Evolutionary conservation across 805 yeast genomes (phyloP).

Genomic region (Candida oleophila): DNA sequence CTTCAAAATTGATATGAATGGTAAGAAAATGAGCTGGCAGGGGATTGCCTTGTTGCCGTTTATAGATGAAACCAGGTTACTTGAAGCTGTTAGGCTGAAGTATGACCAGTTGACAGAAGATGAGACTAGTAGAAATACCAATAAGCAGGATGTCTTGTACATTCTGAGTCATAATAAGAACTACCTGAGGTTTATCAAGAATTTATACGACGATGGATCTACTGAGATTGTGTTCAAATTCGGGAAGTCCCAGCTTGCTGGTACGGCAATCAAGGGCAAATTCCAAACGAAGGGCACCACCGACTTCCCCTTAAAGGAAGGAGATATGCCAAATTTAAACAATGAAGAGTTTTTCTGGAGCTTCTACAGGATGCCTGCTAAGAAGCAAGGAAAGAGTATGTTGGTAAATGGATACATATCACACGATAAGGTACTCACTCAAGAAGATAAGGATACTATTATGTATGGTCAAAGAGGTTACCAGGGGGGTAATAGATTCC

Average conservation of each 20-base stretch:
- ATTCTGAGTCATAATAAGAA: slow-evolving; percentile 63
- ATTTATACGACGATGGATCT: slow-evolving; percentile 38
- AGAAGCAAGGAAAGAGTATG: slow-evolving; percentile 73
- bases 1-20: slow-evolving; percentile 91
- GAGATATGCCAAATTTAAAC: slow-evolving; percentile 44
- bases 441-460: slow-evolving; percentile 66
- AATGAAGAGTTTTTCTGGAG: slow-evolving; percentile 42
- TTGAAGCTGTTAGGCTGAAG: slow-evolving; percentile 62
- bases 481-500: slow-evolving; percentile 32
- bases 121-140: slow-evolving; percentile 69
- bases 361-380: slow-evolving; percentile 61
- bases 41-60: slow-evolving; percentile 89
- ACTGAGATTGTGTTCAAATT: slow-evolving; percentile 42
- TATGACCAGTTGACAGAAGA: slow-evolving; percentile 62
- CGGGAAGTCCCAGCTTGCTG: slow-evolving; percentile 57
- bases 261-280: slow-evolving; percentile 41
- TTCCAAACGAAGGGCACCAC: slow-evolving; percentile 37
- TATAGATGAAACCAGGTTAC: slow-evolving; percentile 76
- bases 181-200: slow-evolving; percentile 35
- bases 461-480: slow-evolving; percentile 40
- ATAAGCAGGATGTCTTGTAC: slow-evolving; percentile 67
- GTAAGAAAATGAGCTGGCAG: slow-evolving; percentile 93
- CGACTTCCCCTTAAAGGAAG: slow-evolving; percentile 48
- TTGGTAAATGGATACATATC: slow-evolving; percentile 75
- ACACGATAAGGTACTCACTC: slow-evolving; percentile 57